These are phyloP conservation scores for Coemansia sp. DNA, from an alignment of 192 early-diverging fungal genomes.

Conservation along the genomic window DNA sequence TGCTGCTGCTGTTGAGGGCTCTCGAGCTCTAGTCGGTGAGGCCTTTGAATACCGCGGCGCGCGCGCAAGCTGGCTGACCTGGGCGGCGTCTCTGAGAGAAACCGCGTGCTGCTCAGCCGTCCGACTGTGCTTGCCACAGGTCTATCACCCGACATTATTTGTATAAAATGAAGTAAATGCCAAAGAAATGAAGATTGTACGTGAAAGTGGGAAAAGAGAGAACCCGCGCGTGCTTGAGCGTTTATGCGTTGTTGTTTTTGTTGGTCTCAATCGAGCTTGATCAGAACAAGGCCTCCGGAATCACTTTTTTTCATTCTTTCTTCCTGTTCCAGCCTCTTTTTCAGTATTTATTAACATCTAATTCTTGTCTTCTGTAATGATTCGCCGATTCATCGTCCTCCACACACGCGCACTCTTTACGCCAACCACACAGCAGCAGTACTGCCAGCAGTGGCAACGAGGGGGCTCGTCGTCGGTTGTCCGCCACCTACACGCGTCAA, in stretches of 20 bases:
- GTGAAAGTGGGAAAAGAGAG: neutral
- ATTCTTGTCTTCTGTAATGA: conserved; percentile 10
- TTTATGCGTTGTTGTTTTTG: no score
- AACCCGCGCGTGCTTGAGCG: neutral
- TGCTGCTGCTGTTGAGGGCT: neutral
- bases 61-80: conserved; percentile 18
- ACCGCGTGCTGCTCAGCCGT: neutral
- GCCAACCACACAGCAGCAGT: neutral
- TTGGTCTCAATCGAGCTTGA: no score
- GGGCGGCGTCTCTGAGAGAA: conserved; percentile 26
- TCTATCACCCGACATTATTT: neutral
- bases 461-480: neutral
- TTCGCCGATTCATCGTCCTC: conserved; percentile 11
- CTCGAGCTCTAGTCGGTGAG: conserved; percentile 13
- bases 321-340: no score
- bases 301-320: no score
- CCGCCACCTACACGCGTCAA: neutral
- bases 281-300: no score
- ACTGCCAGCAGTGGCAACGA: neutral
- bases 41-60: conserved; percentile 21
- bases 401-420: conserved; percentile 31
- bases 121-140: neutral
- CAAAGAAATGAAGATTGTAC: neutral
- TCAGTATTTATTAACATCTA: no score
- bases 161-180: neutral